A percentile compares a stretch with the other conserved stretches of the same genome.
These are phyloP conservation scores for Xylariaceae sp. DNA, from an alignment of 2,329 filamentous ascomycete species.

Conservation along the genomic window DNA sequence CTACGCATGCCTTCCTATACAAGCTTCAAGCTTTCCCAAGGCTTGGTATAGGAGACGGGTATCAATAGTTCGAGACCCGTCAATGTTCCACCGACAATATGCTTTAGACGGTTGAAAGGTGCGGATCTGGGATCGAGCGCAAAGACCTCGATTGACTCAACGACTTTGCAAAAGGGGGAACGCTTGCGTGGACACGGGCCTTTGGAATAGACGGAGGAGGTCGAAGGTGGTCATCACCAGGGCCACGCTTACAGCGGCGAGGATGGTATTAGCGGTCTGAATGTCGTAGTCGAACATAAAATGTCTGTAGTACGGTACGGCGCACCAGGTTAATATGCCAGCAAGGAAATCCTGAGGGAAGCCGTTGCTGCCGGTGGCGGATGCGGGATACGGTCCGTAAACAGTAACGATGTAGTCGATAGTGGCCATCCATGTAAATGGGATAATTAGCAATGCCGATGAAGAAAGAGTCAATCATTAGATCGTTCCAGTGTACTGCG, in stretches of 20 bases:
- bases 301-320: constrained; percentile 56
- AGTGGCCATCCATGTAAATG: constrained; percentile 69
- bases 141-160: constrained; percentile 5
- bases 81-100: too few species aligned
- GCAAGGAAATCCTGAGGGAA: constrained; percentile 68
- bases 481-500: constrained; percentile 61
- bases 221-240: constrained; percentile 57
- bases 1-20: too few species aligned
- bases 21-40: too few species aligned
- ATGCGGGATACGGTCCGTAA: constrained; percentile 67
- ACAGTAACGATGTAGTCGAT: constrained; percentile 71
- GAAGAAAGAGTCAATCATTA: constrained; percentile 61
- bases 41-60: too few species aligned
- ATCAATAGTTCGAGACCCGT: too few species aligned
- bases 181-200: constrained; percentile 54
- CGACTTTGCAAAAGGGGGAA: constrained; percentile 58
- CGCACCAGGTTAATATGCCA: constrained; percentile 63
- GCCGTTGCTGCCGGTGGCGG: constrained; percentile 68
- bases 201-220: constrained; percentile 60
- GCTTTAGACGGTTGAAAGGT: too few species aligned
- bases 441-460: constrained; percentile 66
- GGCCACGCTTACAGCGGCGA: constrained; percentile 52
- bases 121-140: too few species aligned
- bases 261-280: constrained; percentile 56
- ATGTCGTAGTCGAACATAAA: constrained; percentile 48